phyloP scores from a whole-genome alignment of 2,329 filamentous ascomycete species.

The Cercospora beticola region DNA sequence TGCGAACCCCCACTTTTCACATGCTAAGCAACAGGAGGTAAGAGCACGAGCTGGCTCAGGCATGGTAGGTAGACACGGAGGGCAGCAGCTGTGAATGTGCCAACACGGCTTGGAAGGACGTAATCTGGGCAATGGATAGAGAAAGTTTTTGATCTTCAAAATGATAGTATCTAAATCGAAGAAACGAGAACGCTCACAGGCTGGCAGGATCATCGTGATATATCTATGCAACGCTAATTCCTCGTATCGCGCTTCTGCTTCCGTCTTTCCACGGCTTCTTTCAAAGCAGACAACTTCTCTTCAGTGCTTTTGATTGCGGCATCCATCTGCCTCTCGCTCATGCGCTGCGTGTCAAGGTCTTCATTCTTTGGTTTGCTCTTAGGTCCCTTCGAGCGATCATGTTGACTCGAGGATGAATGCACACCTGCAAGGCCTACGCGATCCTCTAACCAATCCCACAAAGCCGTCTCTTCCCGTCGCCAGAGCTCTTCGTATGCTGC shows the following conservation, averaged over 20 bases:
- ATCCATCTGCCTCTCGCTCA: conserved; percentile 81
- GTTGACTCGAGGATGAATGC: conserved; percentile 28
- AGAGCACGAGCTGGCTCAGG: neutral
- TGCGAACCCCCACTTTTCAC: neutral
- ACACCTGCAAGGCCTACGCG: conserved; percentile 68
- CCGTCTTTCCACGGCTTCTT: conserved; percentile 66
- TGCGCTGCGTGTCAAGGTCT: conserved; percentile 54
- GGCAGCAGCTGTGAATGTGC: neutral
- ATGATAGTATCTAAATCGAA: conserved; percentile 7
- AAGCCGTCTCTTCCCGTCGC: conserved; percentile 78
- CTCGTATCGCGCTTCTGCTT: conserved; percentile 35
- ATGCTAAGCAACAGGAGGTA: neutral
- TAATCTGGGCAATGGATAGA: neutral
- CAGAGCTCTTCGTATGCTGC: conserved; percentile 92
- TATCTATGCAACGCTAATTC: neutral
- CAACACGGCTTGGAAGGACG: neutral
- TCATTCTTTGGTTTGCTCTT: conserved; percentile 29
- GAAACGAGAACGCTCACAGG: conserved; percentile 30
- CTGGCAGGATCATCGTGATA: conserved; percentile 13
- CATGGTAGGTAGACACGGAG: neutral
- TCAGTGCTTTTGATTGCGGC: conserved; percentile 83
- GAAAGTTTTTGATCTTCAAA: neutral
- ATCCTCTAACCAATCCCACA: conserved; percentile 94
- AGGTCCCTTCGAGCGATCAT: conserved; percentile 32
- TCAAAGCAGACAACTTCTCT: conserved; percentile 75